Evolutionary conservation across 176 grass and related monocot genomes (phyloP).

Genomic region (sorghum (Sorghum bicolor)): DNA sequence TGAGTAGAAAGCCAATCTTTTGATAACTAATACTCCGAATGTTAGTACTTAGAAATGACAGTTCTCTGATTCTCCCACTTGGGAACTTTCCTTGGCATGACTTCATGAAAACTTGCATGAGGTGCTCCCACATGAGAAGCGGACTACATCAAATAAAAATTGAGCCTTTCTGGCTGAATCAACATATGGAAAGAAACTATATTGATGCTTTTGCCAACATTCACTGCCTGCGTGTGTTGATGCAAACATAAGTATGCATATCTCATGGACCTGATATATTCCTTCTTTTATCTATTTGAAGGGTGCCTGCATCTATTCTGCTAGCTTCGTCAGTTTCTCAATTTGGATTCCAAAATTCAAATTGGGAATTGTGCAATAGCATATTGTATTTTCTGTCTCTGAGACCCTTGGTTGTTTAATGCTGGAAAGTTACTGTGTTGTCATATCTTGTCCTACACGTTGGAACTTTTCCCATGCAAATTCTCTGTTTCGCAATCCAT

Average conservation of each 20-base stretch:
- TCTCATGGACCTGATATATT: not conserved
- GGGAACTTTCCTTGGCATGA: not conserved
- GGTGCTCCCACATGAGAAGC: not conserved
- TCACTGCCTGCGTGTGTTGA: not conserved
- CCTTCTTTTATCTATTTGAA: not conserved
- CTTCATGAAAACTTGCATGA: not conserved
- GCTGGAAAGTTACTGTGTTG: not conserved
- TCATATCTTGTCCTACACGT: not conserved
- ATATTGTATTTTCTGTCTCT: not conserved
- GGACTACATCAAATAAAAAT: conserved; percentile 19
- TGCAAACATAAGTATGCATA: not conserved
- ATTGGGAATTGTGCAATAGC: not conserved
- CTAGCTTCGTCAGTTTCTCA: not conserved
- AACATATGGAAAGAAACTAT: not conserved
- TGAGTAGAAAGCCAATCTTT: not conserved
- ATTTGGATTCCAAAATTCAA: not conserved
- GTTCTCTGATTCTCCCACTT: conserved; percentile 7
- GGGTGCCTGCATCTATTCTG: not conserved
- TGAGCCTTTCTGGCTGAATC: conserved; percentile 20
- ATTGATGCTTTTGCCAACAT: not conserved
- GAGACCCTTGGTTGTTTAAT: not conserved
- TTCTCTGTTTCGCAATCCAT: not conserved
- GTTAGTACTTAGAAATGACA: not conserved
- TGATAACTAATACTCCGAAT: not conserved
- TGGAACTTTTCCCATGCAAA: not conserved